Evolutionary conservation across 768 basidiomycete species (phyloP).

Genomic region (Suillus sp.): DNA sequence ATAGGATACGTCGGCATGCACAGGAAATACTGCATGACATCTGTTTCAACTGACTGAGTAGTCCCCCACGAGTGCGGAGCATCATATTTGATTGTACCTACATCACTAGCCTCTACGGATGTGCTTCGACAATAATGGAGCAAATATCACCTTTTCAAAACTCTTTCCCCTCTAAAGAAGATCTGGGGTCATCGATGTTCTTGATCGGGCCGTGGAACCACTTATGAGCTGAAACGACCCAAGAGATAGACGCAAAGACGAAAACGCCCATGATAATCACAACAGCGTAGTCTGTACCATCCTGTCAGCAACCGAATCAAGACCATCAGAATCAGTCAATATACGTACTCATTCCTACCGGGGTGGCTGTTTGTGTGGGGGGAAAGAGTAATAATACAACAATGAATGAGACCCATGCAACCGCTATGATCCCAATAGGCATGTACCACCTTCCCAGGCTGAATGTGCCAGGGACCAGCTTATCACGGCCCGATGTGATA

Average conservation of each 20-base stretch:
- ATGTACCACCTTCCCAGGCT: slow-evolving; percentile 60
- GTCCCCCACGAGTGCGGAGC: neutral
- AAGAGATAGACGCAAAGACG: slow-evolving; percentile 61
- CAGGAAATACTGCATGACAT: neutral
- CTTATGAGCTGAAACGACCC: slow-evolving; percentile 65
- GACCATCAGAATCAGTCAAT: neutral
- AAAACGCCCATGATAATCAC: slow-evolving; percentile 68
- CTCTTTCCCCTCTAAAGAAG: slow-evolving; percentile 19
- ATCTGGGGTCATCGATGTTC: slow-evolving; percentile 40
- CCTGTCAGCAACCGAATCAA: slow-evolving; percentile 7
- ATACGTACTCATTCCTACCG: slow-evolving; percentile 59
- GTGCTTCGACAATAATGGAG: neutral
- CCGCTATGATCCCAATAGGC: slow-evolving; percentile 61
- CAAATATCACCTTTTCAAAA: slow-evolving; percentile 4
- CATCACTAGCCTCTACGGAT: neutral
- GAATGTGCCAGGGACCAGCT: slow-evolving; percentile 61
- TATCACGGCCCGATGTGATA: slow-evolving; percentile 66
- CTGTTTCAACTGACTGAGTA: neutral
- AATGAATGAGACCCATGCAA: slow-evolving; percentile 68
- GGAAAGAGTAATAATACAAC: slow-evolving; percentile 62
- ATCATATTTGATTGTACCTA: neutral
- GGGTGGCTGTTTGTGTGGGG: slow-evolving; percentile 38
- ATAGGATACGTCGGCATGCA: neutral
- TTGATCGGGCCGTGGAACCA: slow-evolving; percentile 72
- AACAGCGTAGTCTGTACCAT: slow-evolving; percentile 60